Base-by-base conservation (phyloP, 2,329 filamentous ascomycete species). In the Tolypocladium nubicola region DNA sequence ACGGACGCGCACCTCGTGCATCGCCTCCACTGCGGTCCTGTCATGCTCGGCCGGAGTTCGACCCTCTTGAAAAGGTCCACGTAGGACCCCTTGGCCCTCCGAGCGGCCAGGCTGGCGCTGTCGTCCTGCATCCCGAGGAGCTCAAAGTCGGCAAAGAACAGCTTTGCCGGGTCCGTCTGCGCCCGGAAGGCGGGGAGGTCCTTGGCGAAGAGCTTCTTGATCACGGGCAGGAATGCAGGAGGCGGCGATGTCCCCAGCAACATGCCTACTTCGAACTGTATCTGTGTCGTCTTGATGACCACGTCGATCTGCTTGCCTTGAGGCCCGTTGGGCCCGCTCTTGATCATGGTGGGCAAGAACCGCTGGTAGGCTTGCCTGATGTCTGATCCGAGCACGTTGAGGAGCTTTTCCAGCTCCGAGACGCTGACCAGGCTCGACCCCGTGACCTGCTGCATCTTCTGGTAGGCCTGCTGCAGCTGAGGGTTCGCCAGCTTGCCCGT, bases 131-230 rank as follows among this genome's bases (percentile, higher is more conserved):
- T 75, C 6, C 87, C 87, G 13, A 94, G 76, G 67, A 89, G 81
- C 53, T 77, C 78, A 57, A 85, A 89, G 67, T 94, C 83, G 53
- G 83, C 82, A 70, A 90, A 88, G 72, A 88, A 89, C 53, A 96
- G 76, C 59, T 79, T 79, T 11, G 85, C 81, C 35, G 83, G 79
- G 62, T 94, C 84, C 13, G 85, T 78, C 56, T 80, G 76, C 6
- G 75, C 75, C 45, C 81, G 77, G 56, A 92, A 79, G 23, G 77
- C 75, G 0, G 75, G 76, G 35, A 90, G 71, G 52, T 84, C 80
- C 35, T 76, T 74, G 38, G 77, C 76, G 59, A 93, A 84, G 58
- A 87, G 79, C 56, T 81, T 83, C 61, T 85, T 81, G n/a, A 90
- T 77, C 40, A 88, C 81, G 19, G 75, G 67, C 33, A 78, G 68